These are phyloP conservation scores for Chlorella vulgaris DNA, from an alignment of 139 green algal genomes.

Conservation along the genomic window DNA sequence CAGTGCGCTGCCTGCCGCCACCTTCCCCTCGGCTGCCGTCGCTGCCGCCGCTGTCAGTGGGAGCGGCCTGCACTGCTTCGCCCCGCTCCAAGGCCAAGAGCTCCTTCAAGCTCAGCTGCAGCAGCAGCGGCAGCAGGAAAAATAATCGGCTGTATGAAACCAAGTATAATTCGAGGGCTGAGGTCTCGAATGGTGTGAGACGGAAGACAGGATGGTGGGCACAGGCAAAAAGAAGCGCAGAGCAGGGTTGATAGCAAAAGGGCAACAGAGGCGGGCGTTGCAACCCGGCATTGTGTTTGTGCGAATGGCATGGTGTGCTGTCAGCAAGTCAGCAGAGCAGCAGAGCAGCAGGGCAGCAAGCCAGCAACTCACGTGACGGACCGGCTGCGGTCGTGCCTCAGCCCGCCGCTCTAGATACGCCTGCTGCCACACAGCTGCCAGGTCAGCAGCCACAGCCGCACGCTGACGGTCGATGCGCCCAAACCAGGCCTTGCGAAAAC, in stretches of 20 bases:
- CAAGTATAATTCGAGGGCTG: not conserved
- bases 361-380: no score
- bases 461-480: conserved; percentile 20
- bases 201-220: no score
- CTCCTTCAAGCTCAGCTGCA: not conserved
- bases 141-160: not conserved
- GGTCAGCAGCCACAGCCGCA: conserved; percentile 3
- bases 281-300: no score
- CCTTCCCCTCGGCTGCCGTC: not conserved
- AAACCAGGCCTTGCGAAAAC: conserved; percentile 1
- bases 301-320: no score
- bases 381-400: no score
- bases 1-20: not conserved
- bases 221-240: not conserved
- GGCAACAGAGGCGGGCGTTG: no score
- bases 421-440: conserved; percentile 3
- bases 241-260: not conserved
- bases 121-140: not conserved
- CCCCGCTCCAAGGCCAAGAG: not conserved
- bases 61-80: not conserved
- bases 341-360: no score
- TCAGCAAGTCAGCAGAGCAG: no score
- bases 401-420: not conserved
- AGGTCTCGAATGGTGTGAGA: no score
- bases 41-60: not conserved